Base-by-base conservation (phyloP, 2,329 filamentous ascomycete species). In the Hymenoscyphus occultus region DNA sequence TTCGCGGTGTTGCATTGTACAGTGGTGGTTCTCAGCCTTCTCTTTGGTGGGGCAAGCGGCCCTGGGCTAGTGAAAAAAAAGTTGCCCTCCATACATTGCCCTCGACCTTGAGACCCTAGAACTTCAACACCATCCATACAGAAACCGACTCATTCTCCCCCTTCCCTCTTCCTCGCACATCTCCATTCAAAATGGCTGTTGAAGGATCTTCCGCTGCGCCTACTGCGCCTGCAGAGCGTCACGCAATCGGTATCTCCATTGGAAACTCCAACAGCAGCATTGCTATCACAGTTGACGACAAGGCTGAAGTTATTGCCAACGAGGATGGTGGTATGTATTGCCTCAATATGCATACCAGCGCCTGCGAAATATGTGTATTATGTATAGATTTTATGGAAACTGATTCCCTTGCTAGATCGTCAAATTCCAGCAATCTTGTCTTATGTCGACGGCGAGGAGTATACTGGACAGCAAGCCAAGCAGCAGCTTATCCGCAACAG, bases 261-360 rank as follows among this genome's bases (percentile, higher is more conserved):
- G 95, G 95, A 81, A 99, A 98, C 83, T 93, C 93, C 68, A 96
- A 97, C 88, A 96, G 92, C 82, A 97, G 93, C 67, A 97, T 99
- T 80, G 94, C 94, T 74, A 93, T 89, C 78, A 96, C 93, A 77
- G 86, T 89, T 68, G 94, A 98, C 76, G 94, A 96, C 80, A 96
- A 96, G 83, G 90, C 93, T 70, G 92, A 97, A 78, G 94, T 99
- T 70, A 98, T 99, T 81, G 95, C 95, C 76, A 98, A 99, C 81
- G 95, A 98, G 82, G 95, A 98, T 77, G 95, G 95, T 84, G 92
- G 92, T 93, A 78, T 76, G 87, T 80, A 57, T 16, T 57, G 5
- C 3, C 54, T 59, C 14, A 28, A 22, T 14, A 35, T 48, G 0
- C 1, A 31, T 28, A 28, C 28, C 28, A 28, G 28, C 28, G 28